Evolutionary conservation across 2,329 filamentous ascomycete species (phyloP).

Genomic region (Coleophoma eucalyptorum): DNA sequence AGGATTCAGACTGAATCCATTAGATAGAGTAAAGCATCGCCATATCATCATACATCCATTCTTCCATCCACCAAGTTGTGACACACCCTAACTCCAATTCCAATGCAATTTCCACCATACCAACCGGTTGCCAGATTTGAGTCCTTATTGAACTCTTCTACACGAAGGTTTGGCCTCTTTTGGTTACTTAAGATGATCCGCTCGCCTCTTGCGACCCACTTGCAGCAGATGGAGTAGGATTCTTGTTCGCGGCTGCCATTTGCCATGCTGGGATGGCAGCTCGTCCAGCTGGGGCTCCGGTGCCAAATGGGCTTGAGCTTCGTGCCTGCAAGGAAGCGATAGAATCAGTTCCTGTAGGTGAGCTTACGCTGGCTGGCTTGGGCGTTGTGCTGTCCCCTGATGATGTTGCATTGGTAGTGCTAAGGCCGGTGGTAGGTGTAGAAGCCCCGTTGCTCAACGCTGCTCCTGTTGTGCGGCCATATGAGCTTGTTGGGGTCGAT

Average conservation of each 20-base stretch:
- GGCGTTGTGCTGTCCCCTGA: constrained; percentile 14
- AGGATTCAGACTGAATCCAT: too few relatives aligned
- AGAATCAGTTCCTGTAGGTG: constrained; percentile 24
- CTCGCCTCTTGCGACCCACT: constrained; percentile 18
- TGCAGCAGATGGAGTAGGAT: constrained; percentile 9
- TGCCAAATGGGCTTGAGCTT: constrained; percentile 43
- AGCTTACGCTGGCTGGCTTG: constrained; percentile 28
- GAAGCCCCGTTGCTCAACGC: constrained; percentile 1
- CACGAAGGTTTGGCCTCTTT: neutral
- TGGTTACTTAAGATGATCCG: constrained; percentile 9
- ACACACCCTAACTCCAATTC: too few relatives aligned
- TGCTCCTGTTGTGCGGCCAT: constrained; percentile 19
- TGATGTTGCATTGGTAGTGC: constrained; percentile 10
- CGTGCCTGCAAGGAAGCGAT: constrained; percentile 29
- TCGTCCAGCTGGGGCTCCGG: constrained; percentile 45
- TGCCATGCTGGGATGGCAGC: constrained; percentile 80
- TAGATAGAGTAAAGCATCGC: too few relatives aligned
- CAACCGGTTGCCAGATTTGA: too few relatives aligned
- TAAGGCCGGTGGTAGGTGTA: constrained; percentile 3
- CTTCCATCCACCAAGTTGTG: too few relatives aligned
- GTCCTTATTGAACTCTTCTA: too few relatives aligned
- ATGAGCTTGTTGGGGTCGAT: constrained; percentile 18
- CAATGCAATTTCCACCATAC: too few relatives aligned
- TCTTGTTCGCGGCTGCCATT: constrained; percentile 62
- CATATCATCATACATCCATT: too few relatives aligned